Evolutionary conservation across 306 rosid species (phyloP).

Genomic region (Pyrus bretschneideri): DNA sequence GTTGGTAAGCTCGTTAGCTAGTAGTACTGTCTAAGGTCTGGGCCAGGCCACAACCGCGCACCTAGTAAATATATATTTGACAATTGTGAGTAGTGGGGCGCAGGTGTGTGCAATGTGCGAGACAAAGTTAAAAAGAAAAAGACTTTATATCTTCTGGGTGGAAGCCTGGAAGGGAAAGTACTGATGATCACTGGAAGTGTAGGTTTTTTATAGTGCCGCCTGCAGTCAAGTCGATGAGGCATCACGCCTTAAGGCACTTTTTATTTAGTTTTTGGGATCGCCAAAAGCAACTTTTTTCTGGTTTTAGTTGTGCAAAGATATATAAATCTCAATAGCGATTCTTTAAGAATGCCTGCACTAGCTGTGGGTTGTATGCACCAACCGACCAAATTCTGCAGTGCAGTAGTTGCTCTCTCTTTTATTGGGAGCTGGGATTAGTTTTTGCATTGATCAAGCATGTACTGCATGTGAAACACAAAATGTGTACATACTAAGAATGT

Average conservation of each 20-base stretch:
- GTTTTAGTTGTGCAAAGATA: not conserved
- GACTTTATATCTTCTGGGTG: conserved; percentile 7
- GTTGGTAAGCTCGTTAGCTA: not conserved
- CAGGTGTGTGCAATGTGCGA: conserved; percentile 38
- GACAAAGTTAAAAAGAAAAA: conserved; percentile 2
- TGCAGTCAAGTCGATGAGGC: not conserved
- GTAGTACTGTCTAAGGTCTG: not conserved
- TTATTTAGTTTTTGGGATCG: not conserved
- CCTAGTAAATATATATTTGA: not conserved
- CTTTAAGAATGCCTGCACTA: not conserved
- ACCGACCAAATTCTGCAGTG: not conserved
- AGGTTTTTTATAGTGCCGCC: conserved; percentile 25
- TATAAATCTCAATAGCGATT: not conserved
- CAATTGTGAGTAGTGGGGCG: conserved; percentile 32
- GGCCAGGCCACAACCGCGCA: not conserved
- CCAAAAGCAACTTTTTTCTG: not conserved
- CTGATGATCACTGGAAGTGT: conserved; percentile 29
- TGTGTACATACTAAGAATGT: too few species aligned
- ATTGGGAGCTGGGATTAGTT: too few species aligned
- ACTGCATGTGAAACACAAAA: too few species aligned
- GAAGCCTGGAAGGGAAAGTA: conserved; percentile 20
- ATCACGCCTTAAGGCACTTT: not conserved
- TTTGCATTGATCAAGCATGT: too few species aligned
- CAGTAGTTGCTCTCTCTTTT: not conserved
- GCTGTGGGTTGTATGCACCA: not conserved